Percentiles rank a stretch among this genome's conserved stretches.
These are phyloP conservation scores for Ogataea henricii DNA, from an alignment of 805 yeast genomes.

Conservation along the genomic window DNA sequence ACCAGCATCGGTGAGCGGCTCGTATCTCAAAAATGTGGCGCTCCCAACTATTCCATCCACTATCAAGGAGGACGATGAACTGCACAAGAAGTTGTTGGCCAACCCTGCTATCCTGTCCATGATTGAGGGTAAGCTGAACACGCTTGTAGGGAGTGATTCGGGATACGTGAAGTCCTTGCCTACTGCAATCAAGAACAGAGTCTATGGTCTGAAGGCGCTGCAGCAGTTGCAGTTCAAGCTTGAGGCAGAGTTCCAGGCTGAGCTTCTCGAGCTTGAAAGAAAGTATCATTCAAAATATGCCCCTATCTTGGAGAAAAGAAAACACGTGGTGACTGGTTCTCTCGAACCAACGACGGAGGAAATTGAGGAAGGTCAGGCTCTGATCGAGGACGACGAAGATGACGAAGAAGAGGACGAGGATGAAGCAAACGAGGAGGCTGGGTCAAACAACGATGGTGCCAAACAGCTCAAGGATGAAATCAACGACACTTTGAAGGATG, in stretches of 20 bases:
- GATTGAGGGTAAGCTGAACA: constrained; percentile 87
- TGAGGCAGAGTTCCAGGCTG: constrained; percentile 91
- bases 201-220: constrained; percentile 77
- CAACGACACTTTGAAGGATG: constrained; percentile 31
- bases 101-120: constrained; percentile 81
- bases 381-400: constrained; percentile 49
- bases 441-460: constrained; percentile 41
- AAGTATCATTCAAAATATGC: constrained; percentile 69
- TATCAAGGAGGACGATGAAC: constrained; percentile 65
- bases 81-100: constrained; percentile 47
- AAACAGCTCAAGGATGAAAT: constrained; percentile 32
- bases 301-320: constrained; percentile 77
- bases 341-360: constrained; percentile 79
- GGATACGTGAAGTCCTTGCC: constrained; percentile 85
- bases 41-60: constrained; percentile 67
- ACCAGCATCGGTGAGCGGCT: constrained; percentile 82
- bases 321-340: constrained; percentile 68
- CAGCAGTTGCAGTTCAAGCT: constrained; percentile 78
- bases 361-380: constrained; percentile 72
- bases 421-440: constrained; percentile 45
- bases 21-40: constrained; percentile 63
- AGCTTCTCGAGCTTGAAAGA: constrained; percentile 82
- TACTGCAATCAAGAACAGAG: constrained; percentile 67
- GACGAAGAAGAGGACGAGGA: constrained; percentile 42
- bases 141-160: constrained; percentile 80